Evolutionary conservation across 2,329 filamentous ascomycete species (phyloP).

Genomic region (Mariannaea sp.): DNA sequence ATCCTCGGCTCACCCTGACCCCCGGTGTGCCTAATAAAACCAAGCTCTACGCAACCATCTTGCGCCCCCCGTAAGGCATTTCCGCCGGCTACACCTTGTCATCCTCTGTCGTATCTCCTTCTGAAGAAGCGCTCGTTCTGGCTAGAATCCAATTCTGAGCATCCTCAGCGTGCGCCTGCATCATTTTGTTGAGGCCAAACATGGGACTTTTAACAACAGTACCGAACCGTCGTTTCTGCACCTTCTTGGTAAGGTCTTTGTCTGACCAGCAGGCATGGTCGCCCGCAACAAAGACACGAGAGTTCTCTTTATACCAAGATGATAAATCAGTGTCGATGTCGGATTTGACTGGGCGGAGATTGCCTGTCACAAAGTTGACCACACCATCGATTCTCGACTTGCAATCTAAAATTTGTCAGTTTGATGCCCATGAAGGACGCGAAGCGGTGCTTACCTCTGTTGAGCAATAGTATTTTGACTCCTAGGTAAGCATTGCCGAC

Average conservation of each 20-base stretch:
- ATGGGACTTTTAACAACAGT: conserved; percentile 58
- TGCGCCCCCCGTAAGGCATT: neutral
- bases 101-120: conserved; percentile 56
- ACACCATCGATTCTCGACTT: conserved; percentile 72
- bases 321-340: conserved; percentile 75
- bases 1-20: neutral
- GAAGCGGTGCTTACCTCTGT: conserved; percentile 61
- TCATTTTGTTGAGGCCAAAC: conserved; percentile 59
- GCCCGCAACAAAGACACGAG: conserved; percentile 75
- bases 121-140: conserved; percentile 41
- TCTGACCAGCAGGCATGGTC: conserved; percentile 78
- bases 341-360: conserved; percentile 77
- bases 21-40: neutral
- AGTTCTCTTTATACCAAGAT: conserved; percentile 83
- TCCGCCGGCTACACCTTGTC: conserved; percentile 44
- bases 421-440: neutral
- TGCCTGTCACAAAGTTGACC: conserved; percentile 80
- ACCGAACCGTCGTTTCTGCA: conserved; percentile 65
- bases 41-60: conserved; percentile 2
- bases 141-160: conserved; percentile 57
- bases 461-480: conserved; percentile 78
- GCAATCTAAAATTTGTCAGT: conserved; percentile 53
- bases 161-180: conserved; percentile 58
- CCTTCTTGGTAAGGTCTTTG: conserved; percentile 61
- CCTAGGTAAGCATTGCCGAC: conserved; percentile 88